Percentiles rank a stretch among this genome's conserved stretches.
Conservation (phyloP, 2,329 filamentous ascomycete species). For the Calonectria leucothoes region DNA sequence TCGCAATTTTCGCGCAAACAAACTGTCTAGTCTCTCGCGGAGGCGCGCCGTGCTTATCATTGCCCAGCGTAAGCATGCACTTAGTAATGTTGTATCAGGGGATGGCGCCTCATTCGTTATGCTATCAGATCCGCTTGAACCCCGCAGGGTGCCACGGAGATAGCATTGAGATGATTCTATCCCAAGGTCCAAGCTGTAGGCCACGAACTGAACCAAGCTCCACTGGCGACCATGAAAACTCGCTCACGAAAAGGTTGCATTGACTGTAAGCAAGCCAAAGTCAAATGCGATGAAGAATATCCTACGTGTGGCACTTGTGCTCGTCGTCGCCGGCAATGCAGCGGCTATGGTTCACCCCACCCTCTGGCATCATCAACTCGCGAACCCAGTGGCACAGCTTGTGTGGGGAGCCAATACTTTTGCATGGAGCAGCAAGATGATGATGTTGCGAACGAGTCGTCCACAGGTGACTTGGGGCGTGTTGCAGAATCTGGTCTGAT, state of each 20-base stretch:
- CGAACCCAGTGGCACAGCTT: not conserved
- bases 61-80: not conserved
- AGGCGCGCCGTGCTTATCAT: not conserved
- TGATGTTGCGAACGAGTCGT: not conserved
- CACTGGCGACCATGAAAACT: not conserved
- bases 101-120: not conserved
- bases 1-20: no score
- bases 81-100: not conserved
- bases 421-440: not conserved
- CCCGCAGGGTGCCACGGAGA: not conserved
- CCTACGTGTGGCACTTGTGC: not conserved
- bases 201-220: not conserved
- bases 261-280: not conserved
- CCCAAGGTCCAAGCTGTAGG: not conserved
- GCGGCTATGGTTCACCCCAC: not conserved
- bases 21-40: no score
- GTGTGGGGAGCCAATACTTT: not conserved
- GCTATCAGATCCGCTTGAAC: not conserved
- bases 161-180: not conserved
- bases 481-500: not conserved
- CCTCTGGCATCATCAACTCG: not conserved
- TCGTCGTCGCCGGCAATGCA: not conserved
- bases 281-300: not conserved
- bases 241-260: not conserved
- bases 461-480: not conserved